These are phyloP conservation scores for Hyaloscypha bicolor DNA, from an alignment of 495 filamentous ascomycete genomes.

Conservation along the genomic window DNA sequence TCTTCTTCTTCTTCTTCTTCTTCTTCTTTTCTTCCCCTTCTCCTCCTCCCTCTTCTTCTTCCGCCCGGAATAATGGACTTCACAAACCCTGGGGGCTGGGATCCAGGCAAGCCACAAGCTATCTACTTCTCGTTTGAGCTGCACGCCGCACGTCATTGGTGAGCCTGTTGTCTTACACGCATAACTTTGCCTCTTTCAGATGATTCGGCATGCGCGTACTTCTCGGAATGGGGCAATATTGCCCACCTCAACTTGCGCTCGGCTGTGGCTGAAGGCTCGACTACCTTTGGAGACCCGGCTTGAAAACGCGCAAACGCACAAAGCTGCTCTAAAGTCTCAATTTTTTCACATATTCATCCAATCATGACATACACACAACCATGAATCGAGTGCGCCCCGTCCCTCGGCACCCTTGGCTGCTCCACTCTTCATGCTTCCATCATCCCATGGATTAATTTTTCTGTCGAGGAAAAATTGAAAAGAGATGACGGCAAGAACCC, in stretches of 20 bases:
- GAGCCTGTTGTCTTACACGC: not conserved
- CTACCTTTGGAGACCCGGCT: too few species aligned
- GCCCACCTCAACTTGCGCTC: not conserved
- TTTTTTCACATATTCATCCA: too few species aligned
- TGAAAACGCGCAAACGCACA: too few species aligned
- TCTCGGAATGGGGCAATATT: conserved; percentile 1
- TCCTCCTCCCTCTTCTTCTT: not conserved
- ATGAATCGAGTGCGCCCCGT: not conserved
- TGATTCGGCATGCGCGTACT: not conserved
- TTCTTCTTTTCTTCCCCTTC: too few species aligned
- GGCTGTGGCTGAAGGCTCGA: not conserved
- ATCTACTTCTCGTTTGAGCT: conserved; percentile 4
- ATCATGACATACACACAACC: too few species aligned
- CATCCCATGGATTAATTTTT: not conserved
- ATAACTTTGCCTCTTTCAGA: conserved; percentile 18
- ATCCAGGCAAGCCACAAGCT: not conserved
- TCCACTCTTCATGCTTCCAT: not conserved
- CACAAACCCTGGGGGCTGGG: not conserved
- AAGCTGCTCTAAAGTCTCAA: too few species aligned
- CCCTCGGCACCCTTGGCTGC: not conserved
- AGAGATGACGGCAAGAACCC: not conserved
- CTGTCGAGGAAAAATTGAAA: not conserved
- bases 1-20: not conserved
- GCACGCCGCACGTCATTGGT: conserved; percentile 2
- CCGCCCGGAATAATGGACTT: not conserved